These are phyloP conservation scores for Podospora tetraspora DNA, from an alignment of 495 filamentous ascomycete species.

Conservation along the genomic window DNA sequence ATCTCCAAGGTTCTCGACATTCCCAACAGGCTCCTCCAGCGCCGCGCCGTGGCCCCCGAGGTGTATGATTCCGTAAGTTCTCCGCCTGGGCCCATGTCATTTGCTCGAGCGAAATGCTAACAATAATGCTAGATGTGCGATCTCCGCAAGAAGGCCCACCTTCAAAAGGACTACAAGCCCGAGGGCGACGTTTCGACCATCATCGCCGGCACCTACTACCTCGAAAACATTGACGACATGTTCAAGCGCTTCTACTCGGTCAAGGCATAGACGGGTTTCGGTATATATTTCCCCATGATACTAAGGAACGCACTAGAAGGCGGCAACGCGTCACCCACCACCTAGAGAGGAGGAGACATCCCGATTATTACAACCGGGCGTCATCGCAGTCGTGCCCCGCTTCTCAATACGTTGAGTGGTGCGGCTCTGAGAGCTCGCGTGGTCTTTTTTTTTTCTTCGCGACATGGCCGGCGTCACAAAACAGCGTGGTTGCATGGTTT, in stretches of 20 bases:
- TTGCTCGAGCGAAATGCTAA: constrained; percentile 13
- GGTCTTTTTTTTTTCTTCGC: background rate
- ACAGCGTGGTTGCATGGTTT: background rate
- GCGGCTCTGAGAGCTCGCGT: background rate
- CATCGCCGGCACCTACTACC: constrained; percentile 78
- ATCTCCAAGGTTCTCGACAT: constrained; percentile 78
- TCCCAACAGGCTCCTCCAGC: constrained; percentile 61
- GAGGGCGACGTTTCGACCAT: constrained; percentile 71
- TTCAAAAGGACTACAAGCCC: constrained; percentile 86
- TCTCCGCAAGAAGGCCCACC: constrained; percentile 87
- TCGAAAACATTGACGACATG: constrained; percentile 87
- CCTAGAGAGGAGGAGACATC: background rate
- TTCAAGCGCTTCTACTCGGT: constrained; percentile 84
- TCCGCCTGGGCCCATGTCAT: background rate
- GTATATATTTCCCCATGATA: background rate
- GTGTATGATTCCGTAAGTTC: constrained; percentile 75
- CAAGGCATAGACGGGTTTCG: constrained; percentile 60
- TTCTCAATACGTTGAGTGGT: background rate
- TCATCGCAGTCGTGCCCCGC: background rate
- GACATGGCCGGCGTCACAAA: background rate
- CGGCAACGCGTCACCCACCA: background rate
- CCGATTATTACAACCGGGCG: background rate
- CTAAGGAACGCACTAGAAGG: background rate
- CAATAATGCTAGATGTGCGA: constrained; percentile 69
- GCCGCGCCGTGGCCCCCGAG: constrained; percentile 71